Conservation (phyloP, 2,329 filamentous ascomycete genomes). For the Fusarium lateritium region DNA sequence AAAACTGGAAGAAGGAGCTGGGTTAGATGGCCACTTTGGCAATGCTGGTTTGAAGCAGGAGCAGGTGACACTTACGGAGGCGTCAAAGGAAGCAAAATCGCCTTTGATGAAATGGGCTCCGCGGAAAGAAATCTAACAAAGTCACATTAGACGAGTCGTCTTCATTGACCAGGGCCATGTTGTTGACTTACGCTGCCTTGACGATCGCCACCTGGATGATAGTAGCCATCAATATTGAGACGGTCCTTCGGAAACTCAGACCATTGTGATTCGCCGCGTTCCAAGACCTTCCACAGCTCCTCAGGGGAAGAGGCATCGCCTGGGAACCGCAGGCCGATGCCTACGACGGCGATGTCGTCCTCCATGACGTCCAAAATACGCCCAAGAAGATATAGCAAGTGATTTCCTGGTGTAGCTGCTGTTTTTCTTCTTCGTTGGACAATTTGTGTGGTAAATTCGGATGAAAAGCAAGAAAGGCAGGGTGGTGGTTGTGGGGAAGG, state of each 20-base stretch:
- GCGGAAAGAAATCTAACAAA: slow-evolving; percentile 60
- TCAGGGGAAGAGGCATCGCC: slow-evolving; percentile 62
- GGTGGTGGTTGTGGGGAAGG: slow-evolving; percentile 1
- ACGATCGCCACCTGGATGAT: slow-evolving; percentile 65
- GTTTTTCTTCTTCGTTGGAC: background rate
- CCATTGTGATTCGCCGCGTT: slow-evolving; percentile 62
- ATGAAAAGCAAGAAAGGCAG: background rate
- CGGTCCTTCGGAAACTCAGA: slow-evolving; percentile 64
- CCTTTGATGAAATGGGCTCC: slow-evolving; percentile 67
- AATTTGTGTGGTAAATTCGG: background rate
- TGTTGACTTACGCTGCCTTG: slow-evolving; percentile 62
- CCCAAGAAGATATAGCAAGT: slow-evolving; percentile 1
- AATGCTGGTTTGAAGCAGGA: background rate
- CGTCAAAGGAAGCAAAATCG: slow-evolving; percentile 64
- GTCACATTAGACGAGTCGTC: slow-evolving; percentile 21
- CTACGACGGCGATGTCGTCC: slow-evolving; percentile 67
- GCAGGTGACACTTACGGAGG: slow-evolving; percentile 56
- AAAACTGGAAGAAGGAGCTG: slow-evolving; percentile 60
- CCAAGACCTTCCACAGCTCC: slow-evolving; percentile 65
- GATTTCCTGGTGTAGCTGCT: background rate
- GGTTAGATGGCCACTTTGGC: slow-evolving; percentile 5
- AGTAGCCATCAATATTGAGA: slow-evolving; percentile 68
- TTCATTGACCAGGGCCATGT: background rate
- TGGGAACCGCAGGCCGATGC: slow-evolving; percentile 67
- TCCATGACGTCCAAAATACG: slow-evolving; percentile 33